Evolutionary conservation across 2,329 filamentous ascomycete genomes (phyloP).

Genomic region (Cytospora schulzeri): DNA sequence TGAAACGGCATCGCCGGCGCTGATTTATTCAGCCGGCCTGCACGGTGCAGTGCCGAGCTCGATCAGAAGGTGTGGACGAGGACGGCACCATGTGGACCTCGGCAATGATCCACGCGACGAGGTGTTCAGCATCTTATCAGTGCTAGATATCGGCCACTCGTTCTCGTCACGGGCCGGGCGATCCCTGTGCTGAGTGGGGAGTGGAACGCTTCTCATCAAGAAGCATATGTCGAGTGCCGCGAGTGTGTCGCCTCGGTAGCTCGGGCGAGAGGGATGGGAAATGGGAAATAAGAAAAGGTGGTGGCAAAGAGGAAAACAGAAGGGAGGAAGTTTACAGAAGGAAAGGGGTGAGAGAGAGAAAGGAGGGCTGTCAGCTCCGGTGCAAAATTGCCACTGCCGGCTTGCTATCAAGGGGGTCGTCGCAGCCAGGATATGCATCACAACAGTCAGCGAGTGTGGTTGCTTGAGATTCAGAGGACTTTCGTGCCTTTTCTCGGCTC

Average conservation of each 20-base stretch:
- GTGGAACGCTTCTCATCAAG: constrained; percentile 46
- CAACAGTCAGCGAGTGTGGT: neutral
- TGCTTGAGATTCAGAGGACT: neutral
- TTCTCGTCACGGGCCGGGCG: constrained; percentile 65
- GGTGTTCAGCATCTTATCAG: constrained; percentile 51
- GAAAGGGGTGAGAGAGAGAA: too few species aligned
- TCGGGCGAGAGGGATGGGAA: too few species aligned
- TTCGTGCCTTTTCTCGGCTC: neutral
- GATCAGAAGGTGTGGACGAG: constrained; percentile 57
- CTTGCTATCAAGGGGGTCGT: too few species aligned
- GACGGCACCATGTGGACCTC: constrained; percentile 59
- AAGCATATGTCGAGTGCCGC: constrained; percentile 14
- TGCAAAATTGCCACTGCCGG: too few species aligned
- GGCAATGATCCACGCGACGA: constrained; percentile 62
- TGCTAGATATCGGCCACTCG: constrained; percentile 57
- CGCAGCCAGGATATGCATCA: neutral
- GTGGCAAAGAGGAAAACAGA: too few species aligned
- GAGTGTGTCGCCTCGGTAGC: too few species aligned
- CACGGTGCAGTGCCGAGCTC: constrained; percentile 50
- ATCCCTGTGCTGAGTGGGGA: constrained; percentile 65
- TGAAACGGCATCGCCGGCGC: constrained; percentile 48
- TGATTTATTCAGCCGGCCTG: constrained; percentile 50
- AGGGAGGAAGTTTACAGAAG: too few species aligned
- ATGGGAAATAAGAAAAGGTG: too few species aligned
- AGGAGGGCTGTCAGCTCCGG: too few species aligned